Evolutionary conservation across 768 basidiomycete species (phyloP).

Genomic region (Rhodotorula babjevae): DNA sequence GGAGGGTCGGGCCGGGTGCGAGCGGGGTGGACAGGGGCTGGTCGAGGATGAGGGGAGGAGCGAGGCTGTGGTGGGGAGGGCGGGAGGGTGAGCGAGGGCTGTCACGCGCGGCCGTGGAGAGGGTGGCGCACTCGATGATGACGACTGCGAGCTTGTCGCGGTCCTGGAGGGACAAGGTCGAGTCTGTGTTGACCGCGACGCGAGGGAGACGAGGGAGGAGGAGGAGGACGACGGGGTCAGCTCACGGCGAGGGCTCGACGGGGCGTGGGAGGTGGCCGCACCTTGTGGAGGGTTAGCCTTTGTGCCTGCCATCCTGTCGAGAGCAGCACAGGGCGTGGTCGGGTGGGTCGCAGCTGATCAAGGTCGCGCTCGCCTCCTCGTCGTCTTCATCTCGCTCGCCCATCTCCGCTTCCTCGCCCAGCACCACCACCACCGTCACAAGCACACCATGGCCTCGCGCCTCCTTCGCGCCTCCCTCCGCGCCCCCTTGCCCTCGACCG

Average conservation of each 20-base stretch:
- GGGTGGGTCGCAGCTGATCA: not conserved
- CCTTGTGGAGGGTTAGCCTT: too few species aligned
- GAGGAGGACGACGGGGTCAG: not conserved
- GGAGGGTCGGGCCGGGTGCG: not conserved
- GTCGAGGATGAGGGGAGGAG: conserved; percentile 16
- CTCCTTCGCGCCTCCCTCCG: not conserved
- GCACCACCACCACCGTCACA: not conserved
- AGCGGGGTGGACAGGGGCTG: conserved; percentile 1
- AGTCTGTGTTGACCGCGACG: not conserved
- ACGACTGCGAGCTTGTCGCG: conserved; percentile 14
- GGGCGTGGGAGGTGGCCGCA: too few species aligned
- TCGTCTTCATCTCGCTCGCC: not conserved
- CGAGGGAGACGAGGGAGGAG: not conserved
- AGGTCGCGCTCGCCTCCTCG: too few species aligned
- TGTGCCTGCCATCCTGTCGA: not conserved
- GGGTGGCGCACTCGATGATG: not conserved
- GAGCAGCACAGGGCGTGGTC: not conserved
- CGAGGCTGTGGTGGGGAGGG: not conserved
- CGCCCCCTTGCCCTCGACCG: not conserved
- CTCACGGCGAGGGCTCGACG: too few species aligned
- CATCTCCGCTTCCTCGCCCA: not conserved
- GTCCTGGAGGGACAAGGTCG: not conserved
- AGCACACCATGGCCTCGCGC: not conserved
- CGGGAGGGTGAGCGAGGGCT: too few species aligned
- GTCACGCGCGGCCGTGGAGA: too few species aligned